Percentiles rank a stretch among this genome's conserved stretches.
Evolutionary conservation across 345 rosid genomes (phyloP).

Genomic region (Crucihimalaya himalaica): DNA sequence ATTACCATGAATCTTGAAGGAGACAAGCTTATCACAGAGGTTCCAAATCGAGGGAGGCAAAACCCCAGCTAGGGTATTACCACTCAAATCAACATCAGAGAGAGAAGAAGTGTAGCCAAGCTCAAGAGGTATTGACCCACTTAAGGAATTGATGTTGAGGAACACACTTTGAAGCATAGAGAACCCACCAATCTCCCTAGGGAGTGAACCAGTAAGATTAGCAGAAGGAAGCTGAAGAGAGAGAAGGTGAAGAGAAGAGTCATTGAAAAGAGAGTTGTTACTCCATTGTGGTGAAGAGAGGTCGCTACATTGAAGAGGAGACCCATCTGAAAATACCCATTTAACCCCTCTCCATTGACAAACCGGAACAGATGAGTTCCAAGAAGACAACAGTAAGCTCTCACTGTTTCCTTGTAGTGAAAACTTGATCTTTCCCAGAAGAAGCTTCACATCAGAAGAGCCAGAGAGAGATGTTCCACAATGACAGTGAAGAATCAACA

Average conservation of each 20-base stretch:
- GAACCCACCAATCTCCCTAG: constrained; percentile 88
- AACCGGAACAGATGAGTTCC: constrained; percentile 86
- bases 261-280: constrained; percentile 61
- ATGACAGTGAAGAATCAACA: constrained; percentile 5
- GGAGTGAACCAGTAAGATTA: constrained; percentile 86
- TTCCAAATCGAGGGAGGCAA: constrained; percentile 92
- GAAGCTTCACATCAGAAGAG: constrained; percentile 73
- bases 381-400: constrained; percentile 79
- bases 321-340: constrained; percentile 80
- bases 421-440: constrained; percentile 67
- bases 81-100: constrained; percentile 74
- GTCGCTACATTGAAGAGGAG: constrained; percentile 60
- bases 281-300: constrained; percentile 72
- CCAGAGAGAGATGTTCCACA: constrained; percentile 28
- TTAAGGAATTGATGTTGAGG: constrained; percentile 77
- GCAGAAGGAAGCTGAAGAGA: constrained; percentile 88
- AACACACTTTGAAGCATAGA: constrained; percentile 83
- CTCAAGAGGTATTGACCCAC: constrained; percentile 84
- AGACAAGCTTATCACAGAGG: constrained; percentile 75
- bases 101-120: constrained; percentile 89
- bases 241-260: constrained; percentile 75
- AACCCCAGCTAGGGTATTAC: constrained; percentile 60
- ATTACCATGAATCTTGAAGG: constrained; percentile 69
- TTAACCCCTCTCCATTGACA: constrained; percentile 98
- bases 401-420: constrained; percentile 79